phyloP scores from a whole-genome alignment of 768 basidiomycete genomes.

The Myochromella boudieri region DNA sequence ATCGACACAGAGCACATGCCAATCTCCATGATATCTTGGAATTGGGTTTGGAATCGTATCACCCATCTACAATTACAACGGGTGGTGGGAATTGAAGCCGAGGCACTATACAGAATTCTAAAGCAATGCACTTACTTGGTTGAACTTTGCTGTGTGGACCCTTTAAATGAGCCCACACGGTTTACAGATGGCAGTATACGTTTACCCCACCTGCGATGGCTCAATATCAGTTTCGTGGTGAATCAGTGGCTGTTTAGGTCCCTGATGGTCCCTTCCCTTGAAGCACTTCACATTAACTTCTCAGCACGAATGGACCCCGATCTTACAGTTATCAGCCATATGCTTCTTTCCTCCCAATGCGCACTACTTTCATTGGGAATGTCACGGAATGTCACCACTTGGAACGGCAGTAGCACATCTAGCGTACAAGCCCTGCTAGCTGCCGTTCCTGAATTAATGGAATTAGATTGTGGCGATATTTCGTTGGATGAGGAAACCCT shows the following conservation, averaged over 20 bases:
- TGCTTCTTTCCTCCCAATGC: neutral
- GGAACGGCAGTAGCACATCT: too few species aligned
- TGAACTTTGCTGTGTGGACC: neutral
- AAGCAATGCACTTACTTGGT: neutral
- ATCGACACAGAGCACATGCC: too few species aligned
- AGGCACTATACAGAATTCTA: neutral
- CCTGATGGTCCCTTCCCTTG: neutral
- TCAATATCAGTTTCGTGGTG: neutral
- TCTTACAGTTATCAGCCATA: neutral
- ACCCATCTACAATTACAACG: neutral
- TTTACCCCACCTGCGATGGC: neutral
- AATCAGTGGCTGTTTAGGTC: neutral
- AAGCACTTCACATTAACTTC: neutral
- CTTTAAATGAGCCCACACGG: neutral
- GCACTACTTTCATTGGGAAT: neutral
- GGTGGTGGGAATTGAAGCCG: neutral
- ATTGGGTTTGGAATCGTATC: neutral
- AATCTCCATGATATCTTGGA: too few species aligned
- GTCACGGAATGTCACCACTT: neutral
- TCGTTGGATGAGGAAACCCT: too few species aligned
- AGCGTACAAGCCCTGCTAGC: too few species aligned
- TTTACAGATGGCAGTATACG: neutral
- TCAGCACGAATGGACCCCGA: neutral
- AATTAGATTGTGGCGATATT: too few species aligned
- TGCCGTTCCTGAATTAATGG: too few species aligned